Evolutionary conservation across 352 stramenopile species (phyloP).

Genomic region (Pythium apleroticum): DNA sequence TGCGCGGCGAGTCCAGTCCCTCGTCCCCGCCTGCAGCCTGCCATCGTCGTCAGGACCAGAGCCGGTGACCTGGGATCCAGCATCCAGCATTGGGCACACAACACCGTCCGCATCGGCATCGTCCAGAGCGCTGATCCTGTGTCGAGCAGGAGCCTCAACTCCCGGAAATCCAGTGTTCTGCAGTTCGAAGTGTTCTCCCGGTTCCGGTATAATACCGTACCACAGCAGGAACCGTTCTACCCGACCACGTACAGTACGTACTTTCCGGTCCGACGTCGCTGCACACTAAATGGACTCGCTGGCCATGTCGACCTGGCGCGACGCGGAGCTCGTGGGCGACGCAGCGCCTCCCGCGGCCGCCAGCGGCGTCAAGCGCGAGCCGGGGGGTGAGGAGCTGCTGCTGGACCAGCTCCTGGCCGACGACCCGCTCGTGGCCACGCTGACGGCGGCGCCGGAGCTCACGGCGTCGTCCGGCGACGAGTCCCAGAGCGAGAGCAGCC

Average conservation of each 20-base stretch:
- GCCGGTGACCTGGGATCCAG: neutral
- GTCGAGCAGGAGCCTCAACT: no score
- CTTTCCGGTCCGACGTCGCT: neutral
- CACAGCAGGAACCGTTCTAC: no score
- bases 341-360: neutral
- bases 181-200: neutral
- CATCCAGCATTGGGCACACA: neutral
- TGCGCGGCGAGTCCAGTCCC: neutral
- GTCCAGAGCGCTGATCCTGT: neutral
- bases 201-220: no score
- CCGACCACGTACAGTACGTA: no score
- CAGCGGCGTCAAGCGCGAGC: neutral
- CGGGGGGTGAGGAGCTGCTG: neutral
- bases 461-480: slow-evolving; percentile 20
- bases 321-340: neutral
- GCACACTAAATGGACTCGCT: neutral
- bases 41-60: neutral
- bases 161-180: slow-evolving; percentile 1
- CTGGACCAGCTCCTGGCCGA: slow-evolving; percentile 22
- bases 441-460: slow-evolving; percentile 12
- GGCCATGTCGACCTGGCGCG: neutral
- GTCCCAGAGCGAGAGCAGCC: slow-evolving; percentile 1
- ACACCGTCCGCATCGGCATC: no score
- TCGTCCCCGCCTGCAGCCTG: neutral
- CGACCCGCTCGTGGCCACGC: slow-evolving; percentile 22